Evolutionary conservation across 2,329 filamentous ascomycete genomes (phyloP), one percentile per base, ranked within the genome.

Genomic region (Ascochyta koolunga): DNA sequence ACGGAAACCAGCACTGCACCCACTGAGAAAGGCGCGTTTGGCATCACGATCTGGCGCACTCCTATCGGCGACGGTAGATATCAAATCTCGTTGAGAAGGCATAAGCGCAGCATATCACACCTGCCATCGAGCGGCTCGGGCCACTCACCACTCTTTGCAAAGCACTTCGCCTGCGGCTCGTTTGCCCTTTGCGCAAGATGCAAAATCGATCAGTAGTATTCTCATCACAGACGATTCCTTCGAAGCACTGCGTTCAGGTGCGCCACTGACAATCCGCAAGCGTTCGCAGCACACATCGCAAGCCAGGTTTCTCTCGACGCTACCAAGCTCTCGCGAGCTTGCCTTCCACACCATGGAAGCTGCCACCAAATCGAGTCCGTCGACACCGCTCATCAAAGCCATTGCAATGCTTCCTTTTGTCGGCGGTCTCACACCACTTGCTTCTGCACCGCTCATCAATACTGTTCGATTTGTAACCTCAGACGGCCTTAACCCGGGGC

Each of bases 111-210:
- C 16, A 58, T 64, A 22, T 52, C 62, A 2, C 68, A 72, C 29
- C 55, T 61, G 18, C 62, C 65, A 2, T 50, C 65, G 1, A 57
- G 47, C 27, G 65, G 66, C 22, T 67, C 67, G 1, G 56, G 65
- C 7, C 64, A 65, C 39, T 73, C 69, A n/a, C 56, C 61, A 5
- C 59, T 73, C 7, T 68, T 61, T 45, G 69, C 70, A 36, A 74
- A 73, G 48, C 70, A 74, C 38, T 45, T 73, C 8, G 68, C 69
- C 9, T 62, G 59, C 9, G 69, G 70, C 35, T 69, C 66, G 7
- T 44, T 44, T 74, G 0, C 70, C 70, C 2, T 70, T 61, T 39
- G 58, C 58, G 2, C 59, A 62, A 21, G 59, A 70, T 24, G 43
- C 53, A 3, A 60, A 57, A 2, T 45, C 43, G 16, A 41, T 64